Percentiles rank a stretch among this genome's conserved stretches.
These are phyloP conservation scores for Flaveria ramosissima DNA, from an alignment of 129 eudicot genomes.

Conservation along the genomic window DNA sequence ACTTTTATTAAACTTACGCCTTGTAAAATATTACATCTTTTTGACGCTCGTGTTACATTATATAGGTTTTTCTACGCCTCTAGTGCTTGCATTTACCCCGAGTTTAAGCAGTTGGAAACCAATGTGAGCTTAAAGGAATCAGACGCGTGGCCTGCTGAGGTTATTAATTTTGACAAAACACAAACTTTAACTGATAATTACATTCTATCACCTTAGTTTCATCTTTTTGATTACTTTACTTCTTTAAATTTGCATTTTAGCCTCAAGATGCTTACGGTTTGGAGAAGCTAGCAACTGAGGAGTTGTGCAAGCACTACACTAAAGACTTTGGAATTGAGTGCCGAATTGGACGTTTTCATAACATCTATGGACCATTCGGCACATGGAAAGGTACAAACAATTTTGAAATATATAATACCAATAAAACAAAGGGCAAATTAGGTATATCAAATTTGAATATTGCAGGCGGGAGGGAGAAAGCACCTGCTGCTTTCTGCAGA, in stretches of 20 bases:
- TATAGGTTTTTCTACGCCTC: slow-evolving; percentile 95
- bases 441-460: background rate
- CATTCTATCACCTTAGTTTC: slow-evolving; percentile 3
- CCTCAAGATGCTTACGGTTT: slow-evolving; percentile 99
- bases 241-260: slow-evolving; percentile 37
- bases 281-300: slow-evolving; percentile 95
- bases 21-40: background rate
- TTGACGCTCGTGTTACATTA: slow-evolving; percentile 22
- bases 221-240: background rate
- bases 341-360: slow-evolving; percentile 94
- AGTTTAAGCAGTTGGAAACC: slow-evolving; percentile 94
- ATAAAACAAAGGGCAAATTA: background rate
- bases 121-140: slow-evolving; percentile 98
- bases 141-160: slow-evolving; percentile 99
- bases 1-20: background rate
- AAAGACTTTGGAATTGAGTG: slow-evolving; percentile 97
- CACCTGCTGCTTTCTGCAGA: slow-evolving; percentile 98
- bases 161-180: slow-evolving; percentile 22
- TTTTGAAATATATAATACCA: background rate
- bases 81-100: slow-evolving; percentile 98
- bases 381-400: slow-evolving; percentile 86
- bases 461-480: slow-evolving; percentile 96
- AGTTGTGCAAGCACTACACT: slow-evolving; percentile 93
- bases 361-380: slow-evolving; percentile 94
- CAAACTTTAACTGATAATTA: background rate